Percentiles rank a stretch among this genome's conserved stretches.
Conservation (phyloP, 2,329 filamentous ascomycete species). For the Dothiorella sarmentorum region DNA sequence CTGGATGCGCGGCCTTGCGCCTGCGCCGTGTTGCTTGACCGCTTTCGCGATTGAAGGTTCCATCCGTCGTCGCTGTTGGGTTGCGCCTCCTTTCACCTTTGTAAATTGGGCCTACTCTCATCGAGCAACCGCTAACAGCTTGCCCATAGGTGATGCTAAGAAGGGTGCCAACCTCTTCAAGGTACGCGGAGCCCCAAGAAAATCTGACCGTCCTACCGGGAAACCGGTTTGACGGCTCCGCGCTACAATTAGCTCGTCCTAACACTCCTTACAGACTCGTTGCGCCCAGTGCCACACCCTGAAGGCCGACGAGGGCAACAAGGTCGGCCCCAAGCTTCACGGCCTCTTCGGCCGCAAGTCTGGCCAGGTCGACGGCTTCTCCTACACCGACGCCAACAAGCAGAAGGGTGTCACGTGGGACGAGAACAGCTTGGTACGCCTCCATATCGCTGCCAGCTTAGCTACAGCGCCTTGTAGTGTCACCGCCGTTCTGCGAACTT, state of each 20-base stretch:
- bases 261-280: slow-evolving; percentile 59
- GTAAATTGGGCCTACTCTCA: too few species aligned
- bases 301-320: slow-evolving; percentile 87
- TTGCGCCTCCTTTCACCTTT: neutral
- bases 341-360: slow-evolving; percentile 97
- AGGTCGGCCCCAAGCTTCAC: slow-evolving; percentile 95
- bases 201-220: neutral
- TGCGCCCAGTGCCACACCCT: slow-evolving; percentile 99
- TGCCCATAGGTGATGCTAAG: slow-evolving; percentile 72
- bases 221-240: slow-evolving; percentile 1
- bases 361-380: slow-evolving; percentile 84
- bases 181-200: slow-evolving; percentile 40
- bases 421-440: slow-evolving; percentile 72
- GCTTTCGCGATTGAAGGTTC: neutral
- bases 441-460: neutral
- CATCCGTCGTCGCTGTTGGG: neutral
- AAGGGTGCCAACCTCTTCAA: slow-evolving; percentile 99
- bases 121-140: slow-evolving; percentile 4
- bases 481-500: neutral
- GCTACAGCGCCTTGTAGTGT: neutral
- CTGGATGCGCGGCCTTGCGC: slow-evolving; percentile 1
- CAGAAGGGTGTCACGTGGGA: slow-evolving; percentile 88
- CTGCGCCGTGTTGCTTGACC: neutral
- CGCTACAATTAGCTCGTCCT: slow-evolving; percentile 22
- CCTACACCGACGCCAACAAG: slow-evolving; percentile 99